Evolutionary conservation across 306 rosid species (phyloP).

Genomic region (Vigna radiata): DNA sequence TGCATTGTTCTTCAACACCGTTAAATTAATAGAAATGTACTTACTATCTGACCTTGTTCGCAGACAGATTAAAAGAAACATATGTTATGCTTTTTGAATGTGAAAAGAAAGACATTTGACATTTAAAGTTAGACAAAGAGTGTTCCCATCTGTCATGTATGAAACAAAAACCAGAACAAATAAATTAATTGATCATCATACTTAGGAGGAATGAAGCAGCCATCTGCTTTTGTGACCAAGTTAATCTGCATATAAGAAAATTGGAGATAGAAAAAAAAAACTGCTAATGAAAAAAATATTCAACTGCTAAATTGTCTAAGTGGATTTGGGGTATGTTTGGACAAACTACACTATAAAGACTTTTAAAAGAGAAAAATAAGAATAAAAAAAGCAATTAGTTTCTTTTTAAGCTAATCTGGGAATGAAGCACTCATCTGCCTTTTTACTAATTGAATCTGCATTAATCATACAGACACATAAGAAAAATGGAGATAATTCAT

Average conservation of each 20-base stretch:
- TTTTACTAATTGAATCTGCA: no score
- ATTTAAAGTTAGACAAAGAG: not conserved
- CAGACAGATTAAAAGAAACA: not conserved
- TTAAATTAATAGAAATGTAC: not conserved
- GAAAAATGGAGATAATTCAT: not conserved
- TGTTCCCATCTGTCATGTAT: not conserved
- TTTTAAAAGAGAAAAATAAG: no score
- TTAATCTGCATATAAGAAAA: constrained; percentile 46
- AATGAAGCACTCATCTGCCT: no score
- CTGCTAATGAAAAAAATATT: not conserved
- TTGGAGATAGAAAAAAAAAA: not conserved
- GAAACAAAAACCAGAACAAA: not conserved
- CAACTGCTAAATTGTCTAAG: not conserved
- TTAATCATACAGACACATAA: no score
- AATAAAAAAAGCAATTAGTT: no score
- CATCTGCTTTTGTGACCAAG: constrained; percentile 58
- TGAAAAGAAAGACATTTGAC: not conserved
- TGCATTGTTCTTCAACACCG: no score
- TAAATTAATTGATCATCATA: constrained; percentile 32
- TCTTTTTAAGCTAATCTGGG: no score
- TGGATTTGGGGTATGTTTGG: no score
- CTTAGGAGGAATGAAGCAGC: constrained; percentile 60
- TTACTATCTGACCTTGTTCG: not conserved
- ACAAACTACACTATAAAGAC: no score
- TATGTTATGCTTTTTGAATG: no score